Conservation (phyloP, 345 rosid species). For the Citrus trifoliata region DNA sequence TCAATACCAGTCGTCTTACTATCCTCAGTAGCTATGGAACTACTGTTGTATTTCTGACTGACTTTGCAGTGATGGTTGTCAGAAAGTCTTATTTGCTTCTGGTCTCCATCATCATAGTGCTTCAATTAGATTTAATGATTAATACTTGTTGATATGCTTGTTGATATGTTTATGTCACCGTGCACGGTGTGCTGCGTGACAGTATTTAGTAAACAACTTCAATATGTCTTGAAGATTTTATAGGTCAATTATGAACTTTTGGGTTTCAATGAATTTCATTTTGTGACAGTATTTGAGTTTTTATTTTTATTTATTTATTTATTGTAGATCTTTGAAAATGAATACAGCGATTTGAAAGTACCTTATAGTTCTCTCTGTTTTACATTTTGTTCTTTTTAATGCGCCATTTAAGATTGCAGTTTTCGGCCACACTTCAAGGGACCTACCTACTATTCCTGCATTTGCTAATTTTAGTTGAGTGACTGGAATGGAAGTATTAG, state of each 20-base stretch:
- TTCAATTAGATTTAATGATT: neutral
- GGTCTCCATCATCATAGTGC: neutral
- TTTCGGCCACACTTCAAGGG: neutral
- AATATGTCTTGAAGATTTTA: neutral
- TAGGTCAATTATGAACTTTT: neutral
- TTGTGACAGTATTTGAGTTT: neutral
- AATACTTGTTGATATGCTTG: neutral
- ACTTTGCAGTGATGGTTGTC: slow-evolving; percentile 7
- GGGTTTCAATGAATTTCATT: neutral
- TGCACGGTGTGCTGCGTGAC: neutral
- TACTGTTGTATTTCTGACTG: neutral
- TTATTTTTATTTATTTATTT: too few relatives aligned
- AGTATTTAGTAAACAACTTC: neutral
- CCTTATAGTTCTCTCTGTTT: neutral
- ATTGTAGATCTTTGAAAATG: neutral
- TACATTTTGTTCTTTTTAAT: neutral
- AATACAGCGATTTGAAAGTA: neutral
- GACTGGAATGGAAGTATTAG: neutral
- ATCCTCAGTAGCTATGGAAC: slow-evolving; percentile 37
- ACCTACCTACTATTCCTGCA: neutral
- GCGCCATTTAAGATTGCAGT: neutral
- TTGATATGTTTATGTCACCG: neutral
- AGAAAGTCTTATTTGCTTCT: slow-evolving; percentile 10
- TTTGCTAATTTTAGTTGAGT: neutral
- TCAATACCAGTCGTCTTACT: slow-evolving; percentile 46